Evolutionary conservation across 1,284 basidiomycete species (phyloP).

Genomic region (Tilletia indica): DNA sequence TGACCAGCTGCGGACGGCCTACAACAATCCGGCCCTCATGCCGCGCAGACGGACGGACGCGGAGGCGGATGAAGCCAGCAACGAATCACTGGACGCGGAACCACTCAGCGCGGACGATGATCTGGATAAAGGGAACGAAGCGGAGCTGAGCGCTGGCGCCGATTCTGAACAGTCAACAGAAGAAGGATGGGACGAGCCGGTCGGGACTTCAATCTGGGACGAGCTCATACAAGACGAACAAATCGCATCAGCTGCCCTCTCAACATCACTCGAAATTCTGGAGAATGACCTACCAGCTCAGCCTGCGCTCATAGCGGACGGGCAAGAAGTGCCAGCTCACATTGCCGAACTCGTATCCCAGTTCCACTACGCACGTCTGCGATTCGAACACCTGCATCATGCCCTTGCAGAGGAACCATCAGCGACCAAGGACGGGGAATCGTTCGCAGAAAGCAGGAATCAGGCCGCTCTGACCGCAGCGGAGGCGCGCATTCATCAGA

Average conservation of each 20-base stretch:
- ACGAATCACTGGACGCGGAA: not conserved
- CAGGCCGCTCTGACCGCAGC: not conserved
- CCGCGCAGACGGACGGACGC: too few relatives aligned
- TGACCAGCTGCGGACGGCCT: constrained; percentile 3
- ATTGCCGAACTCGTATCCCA: not conserved
- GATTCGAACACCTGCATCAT: not conserved
- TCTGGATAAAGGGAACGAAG: too few relatives aligned
- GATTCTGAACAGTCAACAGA: not conserved
- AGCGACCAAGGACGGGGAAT: not conserved
- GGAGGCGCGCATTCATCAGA: constrained; percentile 8
- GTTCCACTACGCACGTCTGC: not conserved
- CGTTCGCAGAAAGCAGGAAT: not conserved
- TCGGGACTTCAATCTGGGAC: not conserved
- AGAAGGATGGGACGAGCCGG: not conserved
- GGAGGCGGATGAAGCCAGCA: not conserved
- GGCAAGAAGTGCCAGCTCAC: too few relatives aligned
- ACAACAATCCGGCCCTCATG: not conserved
- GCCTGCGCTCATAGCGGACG: too few relatives aligned
- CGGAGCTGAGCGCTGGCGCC: too few relatives aligned
- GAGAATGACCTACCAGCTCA: too few relatives aligned
- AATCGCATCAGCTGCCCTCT: not conserved
- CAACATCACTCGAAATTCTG: not conserved
- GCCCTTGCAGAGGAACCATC: not conserved
- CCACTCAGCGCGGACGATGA: too few relatives aligned
- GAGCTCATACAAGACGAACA: too few relatives aligned